phyloP scores from a whole-genome alignment of 129 eudicot genomes.

The Tanacetum coccineum region DNA sequence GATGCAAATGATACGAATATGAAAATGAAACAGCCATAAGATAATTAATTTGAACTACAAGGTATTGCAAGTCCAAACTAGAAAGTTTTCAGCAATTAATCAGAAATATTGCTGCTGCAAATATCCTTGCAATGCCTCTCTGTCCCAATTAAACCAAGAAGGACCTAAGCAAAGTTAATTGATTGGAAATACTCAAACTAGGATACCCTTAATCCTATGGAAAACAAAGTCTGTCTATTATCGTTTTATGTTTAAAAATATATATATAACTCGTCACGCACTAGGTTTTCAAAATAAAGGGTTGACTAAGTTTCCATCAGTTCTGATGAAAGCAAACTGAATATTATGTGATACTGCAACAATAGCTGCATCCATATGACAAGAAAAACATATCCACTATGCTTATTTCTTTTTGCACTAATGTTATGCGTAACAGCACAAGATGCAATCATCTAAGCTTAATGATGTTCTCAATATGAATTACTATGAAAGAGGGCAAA shows the following conservation, averaged over 20 bases:
- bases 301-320: not conserved
- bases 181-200: not conserved
- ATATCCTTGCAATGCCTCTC: no score
- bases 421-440: constrained; percentile 2
- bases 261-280: not conserved
- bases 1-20: no score
- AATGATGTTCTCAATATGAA: constrained; percentile 1
- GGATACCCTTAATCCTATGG: not conserved
- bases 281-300: not conserved
- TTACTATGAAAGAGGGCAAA: constrained; percentile 13
- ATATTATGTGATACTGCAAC: constrained; percentile 5
- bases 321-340: not conserved
- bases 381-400: not conserved
- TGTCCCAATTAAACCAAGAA: no score
- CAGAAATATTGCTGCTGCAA: no score
- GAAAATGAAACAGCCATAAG: no score
- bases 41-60: no score
- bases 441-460: not conserved
- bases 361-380: not conserved
- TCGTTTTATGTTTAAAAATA: not conserved
- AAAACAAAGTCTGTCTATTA: not conserved
- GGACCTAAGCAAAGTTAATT: no score
- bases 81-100: no score
- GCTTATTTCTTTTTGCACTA: not conserved
- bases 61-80: no score